Percentiles rank a stretch among this genome's conserved stretches.
Conservation (phyloP, 139 green algal genomes). For the Picochlorum sp. region DNA sequence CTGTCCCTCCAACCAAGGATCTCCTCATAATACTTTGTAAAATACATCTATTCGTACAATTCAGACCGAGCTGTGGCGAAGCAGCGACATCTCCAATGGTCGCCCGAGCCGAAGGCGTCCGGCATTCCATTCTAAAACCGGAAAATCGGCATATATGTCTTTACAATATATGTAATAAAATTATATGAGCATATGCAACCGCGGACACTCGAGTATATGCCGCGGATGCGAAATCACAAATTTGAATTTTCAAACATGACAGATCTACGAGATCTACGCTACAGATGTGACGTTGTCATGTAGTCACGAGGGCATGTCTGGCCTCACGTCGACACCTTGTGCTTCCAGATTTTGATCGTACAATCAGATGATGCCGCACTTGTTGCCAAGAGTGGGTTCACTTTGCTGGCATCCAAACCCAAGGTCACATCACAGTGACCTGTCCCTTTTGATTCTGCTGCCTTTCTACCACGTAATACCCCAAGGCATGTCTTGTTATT, state of each 20-base stretch:
- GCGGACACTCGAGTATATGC: too few relatives aligned
- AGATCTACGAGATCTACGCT: not conserved
- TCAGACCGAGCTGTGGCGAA: too few relatives aligned
- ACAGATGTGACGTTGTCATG: too few relatives aligned
- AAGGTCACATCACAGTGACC: conserved; percentile 42
- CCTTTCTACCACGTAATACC: conserved; percentile 26
- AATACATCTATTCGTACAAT: too few relatives aligned
- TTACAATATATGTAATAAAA: too few relatives aligned
- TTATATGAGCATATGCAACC: too few relatives aligned
- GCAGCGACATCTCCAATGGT: too few relatives aligned
- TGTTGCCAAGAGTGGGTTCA: conserved; percentile 26
- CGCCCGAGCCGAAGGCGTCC: too few relatives aligned
- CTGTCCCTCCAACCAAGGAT: not conserved
- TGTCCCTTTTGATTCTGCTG: conserved; percentile 23
- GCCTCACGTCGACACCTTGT: not conserved
- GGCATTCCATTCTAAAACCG: too few relatives aligned
- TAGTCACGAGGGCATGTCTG: too few relatives aligned
- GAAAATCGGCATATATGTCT: too few relatives aligned
- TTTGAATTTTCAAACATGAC: not conserved
- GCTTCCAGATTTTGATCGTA: conserved; percentile 54
- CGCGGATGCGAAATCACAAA: not conserved
- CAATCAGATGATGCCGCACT: conserved; percentile 44
- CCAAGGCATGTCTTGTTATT: conserved; percentile 28
- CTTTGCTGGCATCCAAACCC: conserved; percentile 9
- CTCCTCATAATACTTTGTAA: too few relatives aligned